Percentiles rank a stretch among this genome's conserved stretches.
These are phyloP conservation scores for Alternaria consortialis DNA, from an alignment of 2,329 filamentous ascomycete species.

Conservation along the genomic window DNA sequence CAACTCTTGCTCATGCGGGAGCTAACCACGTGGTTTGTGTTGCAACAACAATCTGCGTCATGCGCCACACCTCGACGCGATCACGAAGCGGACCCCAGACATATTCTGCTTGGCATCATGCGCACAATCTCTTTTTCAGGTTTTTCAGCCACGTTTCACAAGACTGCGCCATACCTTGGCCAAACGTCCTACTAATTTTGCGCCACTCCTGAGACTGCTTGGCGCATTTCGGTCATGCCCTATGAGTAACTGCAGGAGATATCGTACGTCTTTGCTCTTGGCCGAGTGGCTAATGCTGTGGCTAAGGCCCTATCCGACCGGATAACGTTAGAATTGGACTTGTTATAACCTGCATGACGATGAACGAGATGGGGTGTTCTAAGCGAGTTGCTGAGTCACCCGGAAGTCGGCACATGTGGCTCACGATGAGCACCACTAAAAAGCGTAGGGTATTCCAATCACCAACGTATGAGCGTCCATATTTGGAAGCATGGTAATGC, in stretches of 20 bases:
- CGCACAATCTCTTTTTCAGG: not conserved
- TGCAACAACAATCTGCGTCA: slow-evolving; percentile 11
- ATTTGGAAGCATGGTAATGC: slow-evolving; percentile 8
- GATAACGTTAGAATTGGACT: not conserved
- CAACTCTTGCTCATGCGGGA: not conserved
- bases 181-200: slow-evolving; percentile 1
- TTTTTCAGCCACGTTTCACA: slow-evolving; percentile 8
- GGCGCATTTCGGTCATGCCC: not conserved
- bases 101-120: slow-evolving; percentile 9
- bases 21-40: slow-evolving; percentile 5
- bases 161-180: not conserved
- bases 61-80: slow-evolving; percentile 20
- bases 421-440: slow-evolving; percentile 9
- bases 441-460: slow-evolving; percentile 4
- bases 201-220: slow-evolving; percentile 8
- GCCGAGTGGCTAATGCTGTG: slow-evolving; percentile 19
- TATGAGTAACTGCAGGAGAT: not conserved
- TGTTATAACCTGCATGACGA: not conserved
- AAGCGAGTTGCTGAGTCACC: slow-evolving; percentile 14
- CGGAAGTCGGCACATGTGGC: slow-evolving; percentile 16
- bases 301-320: slow-evolving; percentile 6
- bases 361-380: not conserved
- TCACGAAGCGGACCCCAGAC: not conserved
- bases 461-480: slow-evolving; percentile 9
- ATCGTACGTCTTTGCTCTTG: slow-evolving; percentile 2